phyloP scores from a whole-genome alignment of 495 filamentous ascomycete genomes.

The Xylaria sp. region DNA sequence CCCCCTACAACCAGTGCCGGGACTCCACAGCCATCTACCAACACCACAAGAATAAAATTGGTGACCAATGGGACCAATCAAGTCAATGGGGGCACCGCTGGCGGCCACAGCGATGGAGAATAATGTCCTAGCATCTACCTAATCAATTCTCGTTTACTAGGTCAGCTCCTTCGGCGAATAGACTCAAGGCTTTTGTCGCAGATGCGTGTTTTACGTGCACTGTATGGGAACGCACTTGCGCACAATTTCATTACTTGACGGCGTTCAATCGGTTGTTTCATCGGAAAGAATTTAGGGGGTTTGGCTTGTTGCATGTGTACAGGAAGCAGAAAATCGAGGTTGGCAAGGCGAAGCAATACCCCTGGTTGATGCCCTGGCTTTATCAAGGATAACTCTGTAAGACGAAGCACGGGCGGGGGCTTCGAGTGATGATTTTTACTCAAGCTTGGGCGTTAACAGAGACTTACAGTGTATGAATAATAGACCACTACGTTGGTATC shows the following conservation, averaged over 20 bases:
- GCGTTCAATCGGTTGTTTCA: conserved; percentile 26
- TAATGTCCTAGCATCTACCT: conserved; percentile 28
- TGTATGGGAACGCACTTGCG: conserved; percentile 10
- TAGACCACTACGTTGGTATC: conserved; percentile 27
- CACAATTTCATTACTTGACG: conserved; percentile 16
- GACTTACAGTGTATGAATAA: conserved; percentile 24
- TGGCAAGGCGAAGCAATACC: conserved; percentile 39
- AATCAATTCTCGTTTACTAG: conserved; percentile 3
- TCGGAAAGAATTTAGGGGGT: conserved; percentile 1
- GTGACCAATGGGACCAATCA: conserved; percentile 61
- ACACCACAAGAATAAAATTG: conserved; percentile 57
- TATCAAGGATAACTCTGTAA: conserved; percentile 12
- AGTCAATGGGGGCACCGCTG: conserved; percentile 48
- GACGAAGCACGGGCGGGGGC: neutral
- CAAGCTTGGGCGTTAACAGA: conserved; percentile 16
- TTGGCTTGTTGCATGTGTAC: conserved; percentile 36
- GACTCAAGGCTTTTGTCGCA: neutral
- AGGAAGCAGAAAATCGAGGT: conserved; percentile 30
- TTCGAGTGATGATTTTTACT: conserved; percentile 9
- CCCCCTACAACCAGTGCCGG: conserved; percentile 70
- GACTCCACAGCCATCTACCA: conserved; percentile 68
- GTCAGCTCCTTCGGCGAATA: neutral
- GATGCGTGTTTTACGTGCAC: conserved; percentile 4
- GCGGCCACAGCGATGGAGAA: conserved; percentile 56
- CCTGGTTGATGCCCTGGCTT: conserved; percentile 31